Evolutionary conservation across 345 rosid genomes (phyloP), one percentile per base, ranked within the genome.

Genomic region (Melaleuca quinquenervia): DNA sequence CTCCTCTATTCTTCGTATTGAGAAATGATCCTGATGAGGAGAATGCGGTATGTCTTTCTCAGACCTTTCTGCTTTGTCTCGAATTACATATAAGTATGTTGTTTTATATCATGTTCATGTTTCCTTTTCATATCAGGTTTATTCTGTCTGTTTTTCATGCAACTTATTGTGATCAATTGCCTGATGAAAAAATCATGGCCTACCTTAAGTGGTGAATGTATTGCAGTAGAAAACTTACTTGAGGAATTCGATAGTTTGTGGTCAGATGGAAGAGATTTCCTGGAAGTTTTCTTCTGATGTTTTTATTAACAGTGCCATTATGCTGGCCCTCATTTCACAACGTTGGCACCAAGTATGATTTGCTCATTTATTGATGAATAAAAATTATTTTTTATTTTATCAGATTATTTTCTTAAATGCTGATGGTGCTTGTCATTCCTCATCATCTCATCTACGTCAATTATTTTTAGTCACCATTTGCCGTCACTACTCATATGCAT

Each of bases 1-100:
- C 99, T 85, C 99, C 99, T 49, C 88, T 97, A 76, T 97, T 87
- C 87, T 97, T 95, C 87, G 94, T 96, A 58, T 94, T 97, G 88
- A 94, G 88, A 91, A 97, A 90, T 85, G 98, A 96, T 82, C 94
- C 95, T 4, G 97, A 97, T 44, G 93, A 87, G 88, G 98, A 93
- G 87, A 93, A 92, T 93, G 93, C 92, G 85, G 99, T 97, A 88
- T 89, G 94, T 86, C 45, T 82, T 54, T 88, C 83, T 82, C 24
- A 7, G 45, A 51, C 45, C 84, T 36, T 87, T 83, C 51, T 74
- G 80, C 80, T 18, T 48, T 36, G 80, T 70, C 80, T 70, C 36
- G 48, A 70, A 16, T 64, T 64, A 64, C 21, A 45, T 32, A 15
- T 64, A 64, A 64, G 16, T 64, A 18, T 64, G 45, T 16, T 64